Base-by-base conservation (phyloP, 2,329 filamentous ascomycete genomes). In the Dactylonectria macrodidyma region DNA sequence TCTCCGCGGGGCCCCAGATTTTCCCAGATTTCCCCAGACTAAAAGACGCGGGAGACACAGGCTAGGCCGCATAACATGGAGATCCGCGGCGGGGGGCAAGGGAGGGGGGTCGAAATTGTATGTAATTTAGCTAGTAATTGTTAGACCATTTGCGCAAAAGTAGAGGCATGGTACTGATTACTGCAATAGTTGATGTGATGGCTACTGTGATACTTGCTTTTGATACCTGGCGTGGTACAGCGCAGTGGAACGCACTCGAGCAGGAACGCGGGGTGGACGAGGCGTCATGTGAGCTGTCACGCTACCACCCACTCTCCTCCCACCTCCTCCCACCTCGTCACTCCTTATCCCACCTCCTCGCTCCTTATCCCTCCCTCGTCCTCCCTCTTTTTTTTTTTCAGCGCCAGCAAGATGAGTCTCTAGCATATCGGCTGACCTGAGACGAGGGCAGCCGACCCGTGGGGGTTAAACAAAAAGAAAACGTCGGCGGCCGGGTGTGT, bases 281-380 rank as follows among this genome's bases (percentile, higher is more conserved):
- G 51, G 66, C 66, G 68, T 75, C 71, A 75, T 74, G 71, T 70
- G 73, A 69, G 54, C 26, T 47, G 64, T 48, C 68, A 70, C 66
- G 68, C 51, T 46, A 51, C 30, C 61, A 57, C 46, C 50, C 57
- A 52, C 47, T 38, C 16, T 36, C 50, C 19, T 30, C 26, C 26
- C 26, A 30, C 26, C 26, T 30, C 26, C 26, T 30, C 26, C 26
- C 26, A 30, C 26, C 26, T 30, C 26, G 4, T 30, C 26, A 30
- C 26, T 30, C 26, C 26, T 30, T 30, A 30, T 30, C 26, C 26
- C 26, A 30, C 26, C 26, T 30, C 26, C 2, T 30, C 26, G 7
- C 26, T 30, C 26, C 26, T 30, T 7, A 30, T 30, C 26, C 26
- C 26, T 5, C 26, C 26, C 26, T 5, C 26, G 4, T 30, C 26